A percentile compares a stretch with the other conserved stretches of the same genome.
phyloP scores from a whole-genome alignment of 768 basidiomycete species.

The Serendipita sp. region DNA sequence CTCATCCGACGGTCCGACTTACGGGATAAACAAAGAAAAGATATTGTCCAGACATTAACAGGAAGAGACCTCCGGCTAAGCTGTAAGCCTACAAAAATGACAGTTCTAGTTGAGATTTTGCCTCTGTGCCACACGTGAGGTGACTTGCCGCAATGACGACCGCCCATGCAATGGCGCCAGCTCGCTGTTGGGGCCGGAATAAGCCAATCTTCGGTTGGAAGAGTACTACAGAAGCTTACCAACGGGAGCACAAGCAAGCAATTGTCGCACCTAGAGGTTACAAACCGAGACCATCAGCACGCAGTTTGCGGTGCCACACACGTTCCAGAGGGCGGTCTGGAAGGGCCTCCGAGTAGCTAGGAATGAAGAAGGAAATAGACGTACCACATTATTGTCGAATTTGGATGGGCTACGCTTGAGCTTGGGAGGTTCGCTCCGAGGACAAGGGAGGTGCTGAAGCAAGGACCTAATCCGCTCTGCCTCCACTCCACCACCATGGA shows the following conservation, averaged over 20 bases:
- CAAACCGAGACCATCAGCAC: not conserved
- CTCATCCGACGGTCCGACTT: conserved; percentile 28
- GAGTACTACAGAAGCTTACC: conserved; percentile 25
- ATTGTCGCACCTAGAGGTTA: conserved; percentile 50
- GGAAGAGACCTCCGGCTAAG: conserved; percentile 45
- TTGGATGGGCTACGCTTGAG: not conserved
- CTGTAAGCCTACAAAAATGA: conserved; percentile 37
- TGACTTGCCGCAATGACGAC: conserved; percentile 40
- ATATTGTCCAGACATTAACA: conserved; percentile 44
- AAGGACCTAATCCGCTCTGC: not conserved
- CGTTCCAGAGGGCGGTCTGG: not conserved
- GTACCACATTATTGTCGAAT: not conserved
- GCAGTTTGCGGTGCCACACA: not conserved
- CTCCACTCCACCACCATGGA: not conserved
- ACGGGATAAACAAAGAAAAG: conserved; percentile 50
- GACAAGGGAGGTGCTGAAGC: not conserved
- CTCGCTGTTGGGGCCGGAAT: conserved; percentile 29
- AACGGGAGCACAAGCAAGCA: conserved; percentile 58
- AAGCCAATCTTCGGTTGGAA: conserved; percentile 19
- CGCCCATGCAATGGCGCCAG: conserved; percentile 57
- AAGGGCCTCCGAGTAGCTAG: not conserved
- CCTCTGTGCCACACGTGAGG: not conserved
- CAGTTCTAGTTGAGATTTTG: not conserved
- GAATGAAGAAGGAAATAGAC: not conserved
- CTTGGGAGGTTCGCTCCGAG: not conserved